Base-by-base conservation (phyloP, 371 early-diverging fungal species). In the Mucor plumbeus region DNA sequence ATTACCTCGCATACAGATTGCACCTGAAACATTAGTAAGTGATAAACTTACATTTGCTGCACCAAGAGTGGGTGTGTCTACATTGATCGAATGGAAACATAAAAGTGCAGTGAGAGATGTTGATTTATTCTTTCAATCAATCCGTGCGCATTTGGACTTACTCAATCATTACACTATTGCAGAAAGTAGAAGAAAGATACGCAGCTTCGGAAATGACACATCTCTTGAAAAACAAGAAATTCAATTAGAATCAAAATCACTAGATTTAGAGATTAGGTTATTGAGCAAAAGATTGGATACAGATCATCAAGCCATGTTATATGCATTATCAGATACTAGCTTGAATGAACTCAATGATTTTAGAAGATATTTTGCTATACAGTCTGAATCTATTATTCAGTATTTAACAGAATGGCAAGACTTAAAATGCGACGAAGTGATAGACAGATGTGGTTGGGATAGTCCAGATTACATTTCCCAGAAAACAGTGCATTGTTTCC, bases 401-500 rank as follows among this genome's bases (percentile, higher is more conserved):
- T 69, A 72, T 54, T 54, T 81, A 14, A 41, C 63, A 39, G 59
- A 82, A 40, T 72, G 80, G 82, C 72, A 76, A 69, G 13, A 80
- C 19, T 61, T 47, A 33, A 59, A 54, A 15, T 70, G 67, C 6
- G 38, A 21, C 4, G 71, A 76, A 39, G 48, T 78, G 11, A 61
- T 62, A 11, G 72, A 66, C 43, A 66, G 65, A 14, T 76, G 73
- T 53, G 64, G 61, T 8, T 81, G 76, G 75, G 72, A 78, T 26
- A 62, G 67, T 31, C 83, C 80, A 7, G 83, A 80, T 53, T 80
- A 78, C 61, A 73, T 76, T 1, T 44, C 44, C 0, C 33, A 14
- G 2, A 68, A 74, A n/a, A 53, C 62, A 5, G 67, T 83, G 6
- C 95, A 96, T 68, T 80, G 95, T 3, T 90, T 96, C 69, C 89